Conservation (phyloP, 2,329 filamentous ascomycete species). For the Parastagonospora avenae region DNA sequence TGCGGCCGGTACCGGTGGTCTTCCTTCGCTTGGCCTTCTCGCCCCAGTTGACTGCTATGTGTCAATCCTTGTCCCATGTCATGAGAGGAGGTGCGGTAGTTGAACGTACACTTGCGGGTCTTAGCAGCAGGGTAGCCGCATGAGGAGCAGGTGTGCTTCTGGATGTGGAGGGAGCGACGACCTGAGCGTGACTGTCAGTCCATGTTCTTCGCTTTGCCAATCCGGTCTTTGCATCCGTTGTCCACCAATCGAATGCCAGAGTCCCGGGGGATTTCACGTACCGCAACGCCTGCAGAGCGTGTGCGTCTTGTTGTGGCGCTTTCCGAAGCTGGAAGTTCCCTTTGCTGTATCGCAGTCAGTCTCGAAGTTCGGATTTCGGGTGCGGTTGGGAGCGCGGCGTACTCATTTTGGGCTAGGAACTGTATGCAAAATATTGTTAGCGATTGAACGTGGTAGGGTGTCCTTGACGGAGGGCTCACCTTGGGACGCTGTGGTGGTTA, state of each 20-base stretch:
- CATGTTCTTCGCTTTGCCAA: conserved; percentile 28
- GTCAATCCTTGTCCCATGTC: conserved; percentile 29
- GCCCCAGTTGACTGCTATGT: conserved; percentile 87
- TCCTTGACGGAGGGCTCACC: conserved; percentile 27
- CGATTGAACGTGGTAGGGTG: conserved; percentile 5
- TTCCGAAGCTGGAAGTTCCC: conserved; percentile 74
- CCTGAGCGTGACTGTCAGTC: conserved; percentile 59
- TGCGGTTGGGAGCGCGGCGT: conserved; percentile 46
- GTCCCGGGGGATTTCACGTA: conserved; percentile 60
- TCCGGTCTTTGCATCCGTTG: neutral
- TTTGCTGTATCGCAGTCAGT: conserved; percentile 65
- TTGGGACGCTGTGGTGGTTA: conserved; percentile 47
- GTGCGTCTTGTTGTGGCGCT: conserved; percentile 98
- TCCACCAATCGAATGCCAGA: neutral
- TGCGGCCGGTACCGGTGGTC: conserved; percentile 96
- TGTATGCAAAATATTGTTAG: conserved; percentile 28
- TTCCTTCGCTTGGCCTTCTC: conserved; percentile 99
- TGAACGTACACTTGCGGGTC: conserved; percentile 95
- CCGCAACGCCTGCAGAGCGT: conserved; percentile 97
- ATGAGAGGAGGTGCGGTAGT: conserved; percentile 5
- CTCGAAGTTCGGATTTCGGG: conserved; percentile 34
- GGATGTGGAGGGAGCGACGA: conserved; percentile 96
- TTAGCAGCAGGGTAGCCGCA: conserved; percentile 98
- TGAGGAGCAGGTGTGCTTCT: conserved; percentile 96
- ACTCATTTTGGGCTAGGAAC: conserved; percentile 65